phyloP scores from a whole-genome alignment of 441 rosid genomes.

The Pelargonium myrrhifolium region DNA sequence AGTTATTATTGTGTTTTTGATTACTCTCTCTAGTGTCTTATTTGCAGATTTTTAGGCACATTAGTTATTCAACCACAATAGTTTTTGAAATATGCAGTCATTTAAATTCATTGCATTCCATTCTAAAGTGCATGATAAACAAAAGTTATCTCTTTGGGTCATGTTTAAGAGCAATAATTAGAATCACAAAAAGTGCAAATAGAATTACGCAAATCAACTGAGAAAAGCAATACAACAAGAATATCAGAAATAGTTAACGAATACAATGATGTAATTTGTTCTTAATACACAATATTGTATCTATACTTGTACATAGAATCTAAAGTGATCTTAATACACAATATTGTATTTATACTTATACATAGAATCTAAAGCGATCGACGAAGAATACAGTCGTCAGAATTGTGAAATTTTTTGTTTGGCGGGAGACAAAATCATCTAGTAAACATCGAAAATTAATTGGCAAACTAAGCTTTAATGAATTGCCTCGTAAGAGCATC shows the following conservation, averaged over 20 bases:
- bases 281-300: conserved; percentile 13
- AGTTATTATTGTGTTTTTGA: too few species aligned
- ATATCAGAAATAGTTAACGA: conserved; percentile 1
- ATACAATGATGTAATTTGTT: conserved; percentile 26
- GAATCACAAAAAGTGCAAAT: conserved; percentile 7
- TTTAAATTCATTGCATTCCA: too few species aligned
- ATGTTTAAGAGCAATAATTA: neutral
- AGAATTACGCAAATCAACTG: neutral
- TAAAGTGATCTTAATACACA: too few species aligned
- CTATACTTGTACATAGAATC: too few species aligned
- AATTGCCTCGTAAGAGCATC: too few species aligned
- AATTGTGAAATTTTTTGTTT: conserved; percentile 21
- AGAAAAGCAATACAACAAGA: neutral
- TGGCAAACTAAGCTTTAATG: too few species aligned
- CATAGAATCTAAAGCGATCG: conserved; percentile 27
- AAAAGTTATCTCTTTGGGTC: neutral
- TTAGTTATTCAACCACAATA: too few species aligned
- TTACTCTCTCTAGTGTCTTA: too few species aligned
- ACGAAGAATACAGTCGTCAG: conserved; percentile 22
- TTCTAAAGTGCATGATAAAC: too few species aligned
- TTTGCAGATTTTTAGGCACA: too few species aligned
- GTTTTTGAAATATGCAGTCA: too few species aligned
- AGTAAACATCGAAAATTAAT: conserved; percentile 39
- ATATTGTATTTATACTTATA: too few species aligned
- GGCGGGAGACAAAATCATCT: conserved; percentile 41